A percentile compares a stretch with the other conserved stretches of the same genome.
Evolutionary conservation across 768 basidiomycete species (phyloP).

Genomic region (Cystobasidium ongulense): DNA sequence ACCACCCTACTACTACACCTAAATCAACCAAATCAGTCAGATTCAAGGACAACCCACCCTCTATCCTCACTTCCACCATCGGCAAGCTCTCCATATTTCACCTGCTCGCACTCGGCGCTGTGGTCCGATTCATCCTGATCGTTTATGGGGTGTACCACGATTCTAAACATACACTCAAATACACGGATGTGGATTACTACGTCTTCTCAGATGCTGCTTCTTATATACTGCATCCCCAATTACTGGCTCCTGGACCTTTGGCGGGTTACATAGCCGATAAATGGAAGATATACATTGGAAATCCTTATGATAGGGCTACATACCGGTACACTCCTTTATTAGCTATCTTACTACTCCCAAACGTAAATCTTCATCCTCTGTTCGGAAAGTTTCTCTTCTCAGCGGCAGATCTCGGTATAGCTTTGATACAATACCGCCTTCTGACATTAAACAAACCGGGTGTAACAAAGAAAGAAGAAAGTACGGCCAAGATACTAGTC

Average conservation of each 20-base stretch:
- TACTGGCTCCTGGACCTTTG: slow-evolving; percentile 31
- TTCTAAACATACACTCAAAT: slow-evolving; percentile 70
- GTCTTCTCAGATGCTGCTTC: slow-evolving; percentile 88
- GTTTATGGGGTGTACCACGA: slow-evolving; percentile 88
- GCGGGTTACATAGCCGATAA: slow-evolving; percentile 40
- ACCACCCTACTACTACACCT: background rate
- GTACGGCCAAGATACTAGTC: slow-evolving; percentile 41
- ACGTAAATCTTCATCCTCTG: slow-evolving; percentile 66
- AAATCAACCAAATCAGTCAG: background rate
- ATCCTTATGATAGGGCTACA: slow-evolving; percentile 87
- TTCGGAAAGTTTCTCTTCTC: slow-evolving; percentile 90
- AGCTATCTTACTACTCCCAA: slow-evolving; percentile 71
- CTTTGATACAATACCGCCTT: slow-evolving; percentile 58
- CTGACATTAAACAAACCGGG: background rate
- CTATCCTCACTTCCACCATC: background rate
- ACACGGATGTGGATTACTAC: slow-evolving; percentile 95
- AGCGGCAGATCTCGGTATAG: slow-evolving; percentile 69
- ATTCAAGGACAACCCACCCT: background rate
- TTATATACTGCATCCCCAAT: slow-evolving; percentile 54
- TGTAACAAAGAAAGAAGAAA: background rate
- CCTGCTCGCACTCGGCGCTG: slow-evolving; percentile 20
- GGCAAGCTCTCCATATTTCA: background rate
- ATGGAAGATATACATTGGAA: slow-evolving; percentile 34
- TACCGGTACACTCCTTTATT: slow-evolving; percentile 95
- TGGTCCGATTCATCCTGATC: slow-evolving; percentile 62